Evolutionary conservation across 257 asterid species (phyloP).

Genomic region (Ajuga chamaepitys): DNA sequence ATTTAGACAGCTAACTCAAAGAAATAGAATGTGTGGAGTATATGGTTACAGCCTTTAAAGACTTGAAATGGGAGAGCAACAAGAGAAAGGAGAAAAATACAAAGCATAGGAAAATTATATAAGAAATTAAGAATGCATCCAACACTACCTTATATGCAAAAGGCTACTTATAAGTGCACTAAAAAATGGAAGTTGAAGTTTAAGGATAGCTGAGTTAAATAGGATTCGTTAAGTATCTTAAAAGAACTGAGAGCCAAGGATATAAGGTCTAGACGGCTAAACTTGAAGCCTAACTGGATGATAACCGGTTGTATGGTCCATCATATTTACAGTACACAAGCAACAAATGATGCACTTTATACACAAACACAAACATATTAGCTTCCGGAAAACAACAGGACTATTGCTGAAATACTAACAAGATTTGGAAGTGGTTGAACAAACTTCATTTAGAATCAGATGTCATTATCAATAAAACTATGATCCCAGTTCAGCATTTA

Average conservation of each 20-base stretch:
- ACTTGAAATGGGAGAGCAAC: conserved; percentile 4
- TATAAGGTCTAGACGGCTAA: not conserved
- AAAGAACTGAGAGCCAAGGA: not conserved
- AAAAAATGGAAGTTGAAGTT: conserved; percentile 1
- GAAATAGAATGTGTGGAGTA: not conserved
- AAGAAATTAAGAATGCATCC: not conserved
- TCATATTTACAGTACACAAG: not conserved
- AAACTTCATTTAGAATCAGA: not conserved
- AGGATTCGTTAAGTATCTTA: not conserved
- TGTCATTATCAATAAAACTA: not conserved
- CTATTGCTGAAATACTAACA: not conserved
- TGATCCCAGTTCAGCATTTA: not conserved
- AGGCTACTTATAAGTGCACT: not conserved
- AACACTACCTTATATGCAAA: conserved; percentile 7
- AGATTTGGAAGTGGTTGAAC: not conserved
- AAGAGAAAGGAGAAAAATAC: conserved; percentile 5
- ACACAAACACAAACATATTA: not conserved
- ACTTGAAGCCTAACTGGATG: not conserved
- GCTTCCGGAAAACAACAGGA: not conserved
- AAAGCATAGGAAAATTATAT: conserved; percentile 8
- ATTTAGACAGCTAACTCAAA: conserved; percentile 6
- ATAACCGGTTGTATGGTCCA: conserved; percentile 1
- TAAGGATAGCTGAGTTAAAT: not conserved
- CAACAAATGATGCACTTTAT: not conserved
- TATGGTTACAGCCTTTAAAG: conserved; percentile 6